Evolutionary conservation across 2,329 filamentous ascomycete species (phyloP), one percentile per base, ranked within the genome.

Genomic region (Zymoseptoria brevis): DNA sequence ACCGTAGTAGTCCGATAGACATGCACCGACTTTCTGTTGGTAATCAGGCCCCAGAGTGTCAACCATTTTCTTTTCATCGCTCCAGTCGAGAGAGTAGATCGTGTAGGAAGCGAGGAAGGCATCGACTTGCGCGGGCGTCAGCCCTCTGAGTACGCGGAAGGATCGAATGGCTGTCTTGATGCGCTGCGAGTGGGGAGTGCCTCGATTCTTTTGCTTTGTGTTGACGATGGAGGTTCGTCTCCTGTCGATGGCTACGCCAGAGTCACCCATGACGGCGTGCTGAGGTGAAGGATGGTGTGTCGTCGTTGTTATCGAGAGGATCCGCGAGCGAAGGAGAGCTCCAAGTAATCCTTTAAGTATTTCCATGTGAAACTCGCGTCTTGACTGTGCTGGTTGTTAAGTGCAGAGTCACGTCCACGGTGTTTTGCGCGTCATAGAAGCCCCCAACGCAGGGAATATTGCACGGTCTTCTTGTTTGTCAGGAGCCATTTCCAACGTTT

Each of bases 61-160:
- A 26, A 67, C 57, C 68, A 70, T 70, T 19, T 52, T 55, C 48
- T 65, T 61, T 56, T 70, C 68, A 41, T 70, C 62, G 1, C 57
- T 62, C 68, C 68, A 70, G 55, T 70, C 68, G 16, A 70, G 60
- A 51, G 66, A 64, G 57, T 70, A 70, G 57, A 70, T 70, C 30
- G 65, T 51, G 56, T 69, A 70, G 3, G 67, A 69, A 13, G 64
- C 60, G 66, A 70, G 67, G 61, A 70, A 70, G 48, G 60, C 63
- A 45, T 68, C 64, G 29, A 70, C 63, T 60, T 70, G 66, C 48
- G 65, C 57, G 0, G 63, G 66, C 2, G 64, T 67, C 41, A 70
- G 58, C 55, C 60, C 60, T 55, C 58, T 63, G 51, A 70, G 60
- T 4, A 67, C 61, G 41, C 59, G 57, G 53, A 68, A 68, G 2